Evolutionary conservation across 2,329 filamentous ascomycete species (phyloP).

Genomic region (Fusarium falciforme): DNA sequence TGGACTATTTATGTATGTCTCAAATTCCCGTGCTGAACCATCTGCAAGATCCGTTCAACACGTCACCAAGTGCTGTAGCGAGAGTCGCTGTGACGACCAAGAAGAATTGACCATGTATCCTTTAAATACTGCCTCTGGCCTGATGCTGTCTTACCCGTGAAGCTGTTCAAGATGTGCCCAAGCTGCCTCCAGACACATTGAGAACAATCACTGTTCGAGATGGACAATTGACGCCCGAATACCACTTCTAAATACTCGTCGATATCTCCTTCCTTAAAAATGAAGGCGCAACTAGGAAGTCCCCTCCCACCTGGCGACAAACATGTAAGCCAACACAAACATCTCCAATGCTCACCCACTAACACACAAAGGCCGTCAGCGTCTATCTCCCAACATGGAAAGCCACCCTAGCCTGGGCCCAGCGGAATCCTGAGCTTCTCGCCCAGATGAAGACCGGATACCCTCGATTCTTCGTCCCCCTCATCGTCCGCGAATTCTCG

Average conservation of each 20-base stretch:
- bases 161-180: neutral
- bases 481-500: slow-evolving; percentile 35
- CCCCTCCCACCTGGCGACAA: slow-evolving; percentile 41
- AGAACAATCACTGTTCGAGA: neutral
- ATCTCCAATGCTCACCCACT: neutral
- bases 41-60: slow-evolving; percentile 1
- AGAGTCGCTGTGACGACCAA: neutral
- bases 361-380: slow-evolving; percentile 40
- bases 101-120: neutral
- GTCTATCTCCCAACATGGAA: slow-evolving; percentile 47
- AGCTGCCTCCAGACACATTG: too few species aligned
- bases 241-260: neutral
- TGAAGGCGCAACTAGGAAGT: slow-evolving; percentile 31
- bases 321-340: slow-evolving; percentile 34
- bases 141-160: neutral
- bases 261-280: neutral
- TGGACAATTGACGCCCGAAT: neutral
- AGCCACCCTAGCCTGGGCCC: slow-evolving; percentile 42
- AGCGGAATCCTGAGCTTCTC: slow-evolving; percentile 33
- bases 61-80: neutral
- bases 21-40: neutral
- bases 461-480: slow-evolving; percentile 44
- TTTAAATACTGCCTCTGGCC: neutral
- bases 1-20: slow-evolving; percentile 17
- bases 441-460: slow-evolving; percentile 42